Evolutionary conservation across 2,329 filamentous ascomycete genomes (phyloP), one percentile per base, ranked within the genome.

Genomic region (Piedraia hortae): DNA sequence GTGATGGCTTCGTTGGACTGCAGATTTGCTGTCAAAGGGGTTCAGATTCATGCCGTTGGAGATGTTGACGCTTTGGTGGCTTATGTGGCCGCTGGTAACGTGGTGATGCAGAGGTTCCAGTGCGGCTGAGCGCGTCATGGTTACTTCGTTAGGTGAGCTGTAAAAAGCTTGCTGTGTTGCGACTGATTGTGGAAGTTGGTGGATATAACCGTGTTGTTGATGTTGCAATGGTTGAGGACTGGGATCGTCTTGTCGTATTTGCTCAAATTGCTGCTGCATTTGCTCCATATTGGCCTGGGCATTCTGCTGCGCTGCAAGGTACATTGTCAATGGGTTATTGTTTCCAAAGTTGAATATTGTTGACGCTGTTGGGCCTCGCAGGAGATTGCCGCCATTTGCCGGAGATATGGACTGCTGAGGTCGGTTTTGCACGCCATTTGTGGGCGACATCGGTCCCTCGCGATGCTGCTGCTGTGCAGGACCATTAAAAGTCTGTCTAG

Each of bases 311-410:
- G 40, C 41, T 10, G 41, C 41, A n/a, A 91, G 59, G 43, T 91
- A 93, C 63, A 91, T 66, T 12, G 80, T 90, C 43, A 93, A 47
- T 1, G 82, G 82, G 45, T 91, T 91, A 53, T 65, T 82, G 38
- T 56, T 55, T 24, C 64, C 70, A 22, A 63, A 65, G 44, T 80
- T 85, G 44, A 90, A 63, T 26, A 89, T 62, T 10, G 65, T 61
- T 2, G 70, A 69, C 1, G 71, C 62, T 12, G 64, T 69, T 32
- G 66, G 48, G 38, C 69, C 47, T 37, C 65, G 47, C 39, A 56
- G 56, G 41, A 54, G 59, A 33, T 61, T 62, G 35, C 47, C 57
- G 24, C 57, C 59, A 25, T 39, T 33, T 18, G 57, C 56, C 9
- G 62, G 62, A 20, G 62, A 67, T 12, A 61, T 54, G n/a, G 59